Base-by-base conservation (phyloP, 2,329 filamentous ascomycete genomes). In the Fusarium sp. region DNA sequence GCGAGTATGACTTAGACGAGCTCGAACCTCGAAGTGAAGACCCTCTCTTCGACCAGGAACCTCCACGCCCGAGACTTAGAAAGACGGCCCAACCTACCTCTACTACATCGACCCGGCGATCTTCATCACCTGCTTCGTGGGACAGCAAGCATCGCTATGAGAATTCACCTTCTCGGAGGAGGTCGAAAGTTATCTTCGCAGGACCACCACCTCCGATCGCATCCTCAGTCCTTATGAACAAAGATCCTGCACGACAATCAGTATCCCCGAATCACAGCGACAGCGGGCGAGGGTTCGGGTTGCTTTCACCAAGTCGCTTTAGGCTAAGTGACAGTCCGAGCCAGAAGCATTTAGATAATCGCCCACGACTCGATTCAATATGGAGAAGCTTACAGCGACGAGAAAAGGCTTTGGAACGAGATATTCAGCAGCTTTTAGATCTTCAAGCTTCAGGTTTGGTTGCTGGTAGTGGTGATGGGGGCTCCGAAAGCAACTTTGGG, bases 121-220 rank as follows among this genome's bases (percentile, higher is more conserved):
- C 70, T 11, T 73, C 66, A 10, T 72, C 76, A 4, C 53, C 70
- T 41, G 54, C 61, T 27, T 75, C 69, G 1, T 68, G 56, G 52
- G 73, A 77, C 33, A 73, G 73, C 49, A 77, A 74, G 53, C 72
- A 68, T 53, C 81, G 76, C 68, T 78, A 76, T 33, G 68, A 71
- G 11, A 78, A 73, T 17, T 82, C 82, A 3, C 71, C 79, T 14
- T 80, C 81, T 10, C 81, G 79, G 58, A 68, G 66, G 27, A 81
- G 76, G 53, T 72, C 72, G 13, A 80, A 76, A 17, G 66, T 79
- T 6, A 80, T 87, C 47, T 88, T 88, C 62, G 75, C 80, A 5
- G 85, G 86, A 2, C 86, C 86, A 1, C 86, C 86, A 1, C 85
- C 86, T 2, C 86, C 86, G 7, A 88, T 88, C 62, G 82, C 84